Evolutionary conservation across 2,329 filamentous ascomycete genomes (phyloP).

Genomic region (Macrophomina pseudophaseolina): DNA sequence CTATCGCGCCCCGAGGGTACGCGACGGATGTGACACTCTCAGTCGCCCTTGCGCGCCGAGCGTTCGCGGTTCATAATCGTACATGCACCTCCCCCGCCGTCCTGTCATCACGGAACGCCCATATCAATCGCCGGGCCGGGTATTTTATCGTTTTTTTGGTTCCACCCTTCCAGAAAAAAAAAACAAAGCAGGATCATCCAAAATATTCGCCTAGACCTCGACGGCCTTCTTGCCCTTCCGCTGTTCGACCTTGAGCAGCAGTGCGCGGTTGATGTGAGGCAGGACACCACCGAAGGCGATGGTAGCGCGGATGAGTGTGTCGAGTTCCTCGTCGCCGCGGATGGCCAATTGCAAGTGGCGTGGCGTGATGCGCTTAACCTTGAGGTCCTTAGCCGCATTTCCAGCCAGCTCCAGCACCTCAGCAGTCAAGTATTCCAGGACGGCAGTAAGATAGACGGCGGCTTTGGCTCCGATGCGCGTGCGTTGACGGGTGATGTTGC

Average conservation of each 20-base stretch:
- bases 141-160: constrained; percentile 22
- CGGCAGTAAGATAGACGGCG: constrained; percentile 96
- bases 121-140: constrained; percentile 25
- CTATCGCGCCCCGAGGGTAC: constrained; percentile 13
- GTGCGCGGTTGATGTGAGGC: constrained; percentile 96
- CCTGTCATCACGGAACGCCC: constrained; percentile 21
- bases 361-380: constrained; percentile 99
- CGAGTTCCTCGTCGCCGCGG: constrained; percentile 96
- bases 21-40: constrained; percentile 10
- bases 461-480: constrained; percentile 99
- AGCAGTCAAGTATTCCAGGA: constrained; percentile 96
- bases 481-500: constrained; percentile 99
- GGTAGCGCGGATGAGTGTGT: constrained; percentile 95
- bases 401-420: constrained; percentile 98
- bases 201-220: constrained; percentile 33
- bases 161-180: constrained; percentile 19
- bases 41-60: constrained; percentile 15
- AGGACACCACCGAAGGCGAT: constrained; percentile 98
- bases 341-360: constrained; percentile 98
- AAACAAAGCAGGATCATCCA: constrained; percentile 3
- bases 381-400: constrained; percentile 98
- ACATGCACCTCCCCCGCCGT: constrained; percentile 18
- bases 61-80: constrained; percentile 19
- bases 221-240: constrained; percentile 81
- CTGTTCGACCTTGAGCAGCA: constrained; percentile 94